Base-by-base conservation (phyloP, 805 yeast species). In the Wickerhamia fluorescens region DNA sequence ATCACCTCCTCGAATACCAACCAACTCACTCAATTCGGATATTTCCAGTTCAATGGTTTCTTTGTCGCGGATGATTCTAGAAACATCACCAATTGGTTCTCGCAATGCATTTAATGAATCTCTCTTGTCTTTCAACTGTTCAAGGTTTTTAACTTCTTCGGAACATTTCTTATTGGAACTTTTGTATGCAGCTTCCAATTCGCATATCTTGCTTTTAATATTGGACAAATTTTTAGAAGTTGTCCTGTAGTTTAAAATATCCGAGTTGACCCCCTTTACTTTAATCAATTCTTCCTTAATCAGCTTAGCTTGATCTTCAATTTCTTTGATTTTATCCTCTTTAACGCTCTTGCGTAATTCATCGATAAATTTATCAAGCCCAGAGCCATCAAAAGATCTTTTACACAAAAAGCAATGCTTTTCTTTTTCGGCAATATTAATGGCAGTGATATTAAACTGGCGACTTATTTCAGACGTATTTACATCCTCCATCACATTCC, bases 321-420 rank as follows among this genome's bases (percentile, higher is more conserved):
- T 47, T 31, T 52, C 49, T 10, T 47, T 46, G 13, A 50, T 44
- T 9, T 48, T 51, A 35, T 50, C 45, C 3, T 52, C 44, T 17
- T 49, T 44, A 12, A 61, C 46, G 28, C 52, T 58, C 3, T 42
- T 39, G 27, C 52, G 39, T 11, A 62, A 37, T n/a, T 49, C 50
- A 6, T 29, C 34, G 4, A 58, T 30, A 27, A 63, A 63, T 4
- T 31, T 34, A 2, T 44, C 33, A 14, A 56, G 40, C n/a, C 53
- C 60, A 1, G 46, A 44, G 7, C 58, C 60, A 10, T 69, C 70
- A 53, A 87, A 82, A 8, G 68, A 61, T 28, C 94, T 64, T 12
- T 72, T 71, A 51, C 97, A 89, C 24, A 88, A 57, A 24, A 78
- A 57, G 52, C 96, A 89, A 27, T 71, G 62, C 7, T 75, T 66